Evolutionary conservation across 176 grass and related monocot genomes (phyloP), one percentile per base, ranked within the genome.

Genomic region (Puya raimondii): DNA sequence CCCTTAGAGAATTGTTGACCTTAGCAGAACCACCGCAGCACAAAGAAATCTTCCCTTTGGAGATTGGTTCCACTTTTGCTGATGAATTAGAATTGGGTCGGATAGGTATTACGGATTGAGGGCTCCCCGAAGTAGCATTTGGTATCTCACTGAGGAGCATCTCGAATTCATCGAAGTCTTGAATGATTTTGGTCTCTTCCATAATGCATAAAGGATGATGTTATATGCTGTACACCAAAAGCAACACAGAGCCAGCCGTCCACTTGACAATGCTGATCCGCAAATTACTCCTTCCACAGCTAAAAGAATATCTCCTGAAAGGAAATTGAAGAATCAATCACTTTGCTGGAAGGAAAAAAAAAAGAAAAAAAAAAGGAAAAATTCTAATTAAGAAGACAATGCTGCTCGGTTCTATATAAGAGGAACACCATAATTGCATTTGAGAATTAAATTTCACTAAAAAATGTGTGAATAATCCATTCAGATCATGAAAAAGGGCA

Each of bases 231-330:
- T 6, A 4, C 23, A 25, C 23, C 16, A 51, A 15, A 0, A 17
- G 26, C 18, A 11, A 17, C 22, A 1, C 15, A 22, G 4, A 18
- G 20, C 10, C 10, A 2, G 23, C 33, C 33, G 48, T 72, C 69
- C 64, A 84, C 57, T 66, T 25, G 25, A 70, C 78, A 84, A 88
- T 81, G 86, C 74, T 81, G 74, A 78, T 64, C 66, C 29, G 58
- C 10, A 70, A 22, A 81, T 63, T 42, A 48, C 49, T 61, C 74
- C 78, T 78, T 66, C 58, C 73, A 25, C 65, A 78, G 12, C 21
- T 18, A 59, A 20, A 59, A 21, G 16, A 59, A 17, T 59, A 59
- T 59, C 15, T 20, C 20, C 54, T 10, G 21, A 63, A 65, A 22
- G 50, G 49, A 73, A 63, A 73, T 51, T 47, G 12, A 70, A 61